These are phyloP conservation scores for Globisporangium spinosum DNA, from an alignment of 352 stramenopile species.

Conservation along the genomic window DNA sequence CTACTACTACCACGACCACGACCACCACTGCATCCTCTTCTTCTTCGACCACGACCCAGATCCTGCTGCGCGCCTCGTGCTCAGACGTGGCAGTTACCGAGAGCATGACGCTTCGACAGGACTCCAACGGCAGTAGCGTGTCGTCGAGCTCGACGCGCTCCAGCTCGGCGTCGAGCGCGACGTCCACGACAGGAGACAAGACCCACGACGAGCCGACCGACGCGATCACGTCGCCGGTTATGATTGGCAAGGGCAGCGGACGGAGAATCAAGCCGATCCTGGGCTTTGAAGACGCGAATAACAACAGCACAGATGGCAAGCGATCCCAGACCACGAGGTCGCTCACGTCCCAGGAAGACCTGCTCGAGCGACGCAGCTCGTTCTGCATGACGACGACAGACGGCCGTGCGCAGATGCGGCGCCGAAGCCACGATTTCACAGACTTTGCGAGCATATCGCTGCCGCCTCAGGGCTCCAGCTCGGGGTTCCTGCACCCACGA, in stretches of 20 bases:
- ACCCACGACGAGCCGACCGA: constrained; percentile 18
- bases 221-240: constrained; percentile 17
- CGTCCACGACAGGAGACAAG: background rate
- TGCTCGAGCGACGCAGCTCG: constrained; percentile 34
- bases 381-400: constrained; percentile 45
- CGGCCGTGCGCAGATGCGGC: constrained; percentile 35
- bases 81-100: constrained; percentile 3
- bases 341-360: constrained; percentile 37
- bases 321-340: constrained; percentile 21
- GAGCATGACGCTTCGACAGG: constrained; percentile 1
- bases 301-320: constrained; percentile 20
- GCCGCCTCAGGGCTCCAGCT: constrained; percentile 15
- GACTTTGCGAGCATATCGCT: constrained; percentile 29
- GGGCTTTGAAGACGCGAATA: constrained; percentile 21
- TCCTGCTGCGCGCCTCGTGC: background rate
- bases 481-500: constrained; percentile 13
- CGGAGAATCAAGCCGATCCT: constrained; percentile 12
- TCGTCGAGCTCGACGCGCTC: constrained; percentile 1
- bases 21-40: background rate
- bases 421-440: constrained; percentile 44
- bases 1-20: background rate
- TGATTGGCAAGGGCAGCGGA: constrained; percentile 4
- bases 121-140: background rate
- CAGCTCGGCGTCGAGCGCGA: constrained; percentile 1
- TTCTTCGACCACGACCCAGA: background rate